phyloP scores from a whole-genome alignment of 768 basidiomycete genomes.

The Phanerochaete carnosa region DNA sequence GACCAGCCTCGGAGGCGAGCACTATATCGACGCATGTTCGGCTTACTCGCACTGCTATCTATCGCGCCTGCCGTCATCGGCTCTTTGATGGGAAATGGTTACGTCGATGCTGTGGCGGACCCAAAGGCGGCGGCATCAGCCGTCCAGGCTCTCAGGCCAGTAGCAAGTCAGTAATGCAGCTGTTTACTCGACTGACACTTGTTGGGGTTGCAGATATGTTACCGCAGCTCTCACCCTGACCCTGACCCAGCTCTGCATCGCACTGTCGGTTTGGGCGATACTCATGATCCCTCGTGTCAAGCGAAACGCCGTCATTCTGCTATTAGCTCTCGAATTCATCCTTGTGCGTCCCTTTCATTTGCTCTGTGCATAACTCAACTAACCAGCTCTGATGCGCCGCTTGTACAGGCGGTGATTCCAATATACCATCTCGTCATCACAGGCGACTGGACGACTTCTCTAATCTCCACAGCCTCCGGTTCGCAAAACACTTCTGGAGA shows the following conservation, averaged over 20 bases:
- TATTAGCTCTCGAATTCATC: not conserved
- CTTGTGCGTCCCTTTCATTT: constrained; percentile 1
- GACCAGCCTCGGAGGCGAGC: no score
- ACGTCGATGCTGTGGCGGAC: constrained; percentile 5
- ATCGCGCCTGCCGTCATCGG: constrained; percentile 3
- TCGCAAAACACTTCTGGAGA: constrained; percentile 9
- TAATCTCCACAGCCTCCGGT: not conserved
- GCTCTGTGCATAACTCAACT: not conserved
- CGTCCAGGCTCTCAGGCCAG: not conserved
- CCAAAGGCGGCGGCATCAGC: not conserved
- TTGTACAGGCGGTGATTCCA: not conserved
- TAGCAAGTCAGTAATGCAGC: not conserved
- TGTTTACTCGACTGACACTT: not conserved
- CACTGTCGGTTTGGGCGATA: not conserved
- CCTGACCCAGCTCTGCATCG: not conserved
- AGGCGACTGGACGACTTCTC: not conserved
- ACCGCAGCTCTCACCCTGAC: not conserved
- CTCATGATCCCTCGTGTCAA: not conserved
- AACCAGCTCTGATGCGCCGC: not conserved
- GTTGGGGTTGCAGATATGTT: not conserved
- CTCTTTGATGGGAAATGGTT: not conserved
- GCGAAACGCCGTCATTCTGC: not conserved
- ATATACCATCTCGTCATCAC: constrained; percentile 1
- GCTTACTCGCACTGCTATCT: not conserved
- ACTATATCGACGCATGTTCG: constrained; percentile 3